Percentiles rank a stretch among this genome's conserved stretches.
phyloP scores from a whole-genome alignment of 2,329 filamentous ascomycete genomes.

The Talaromyces sp. region DNA sequence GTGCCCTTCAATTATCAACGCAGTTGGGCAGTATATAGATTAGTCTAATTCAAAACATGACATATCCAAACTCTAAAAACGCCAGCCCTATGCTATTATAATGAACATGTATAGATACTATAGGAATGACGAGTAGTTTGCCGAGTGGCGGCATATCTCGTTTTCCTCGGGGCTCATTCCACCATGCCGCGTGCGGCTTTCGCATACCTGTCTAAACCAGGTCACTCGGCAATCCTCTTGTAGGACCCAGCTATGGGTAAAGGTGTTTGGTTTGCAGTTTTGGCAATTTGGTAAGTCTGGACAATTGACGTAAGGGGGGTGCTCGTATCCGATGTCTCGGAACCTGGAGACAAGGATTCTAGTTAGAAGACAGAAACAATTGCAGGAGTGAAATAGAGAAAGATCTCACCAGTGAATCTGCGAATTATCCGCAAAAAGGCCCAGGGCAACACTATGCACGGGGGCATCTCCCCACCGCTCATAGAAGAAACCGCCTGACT shows the following conservation, averaged over 20 bases:
- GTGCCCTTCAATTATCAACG: not conserved
- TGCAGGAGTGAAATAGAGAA: not conserved
- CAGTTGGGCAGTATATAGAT: not conserved
- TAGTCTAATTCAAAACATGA: not conserved
- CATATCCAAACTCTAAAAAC: not conserved
- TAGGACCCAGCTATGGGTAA: slow-evolving; percentile 73
- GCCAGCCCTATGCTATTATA: not conserved
- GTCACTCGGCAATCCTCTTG: slow-evolving; percentile 93
- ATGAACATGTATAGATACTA: not conserved
- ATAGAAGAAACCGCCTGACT: slow-evolving; percentile 95
- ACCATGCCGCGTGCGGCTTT: not conserved
- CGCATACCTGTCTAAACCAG: slow-evolving; percentile 83
- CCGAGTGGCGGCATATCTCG: slow-evolving; percentile 5
- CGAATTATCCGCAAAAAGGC: slow-evolving; percentile 81
- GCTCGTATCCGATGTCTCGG: slow-evolving; percentile 97
- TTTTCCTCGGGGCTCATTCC: slow-evolving; percentile 5
- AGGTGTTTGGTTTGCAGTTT: slow-evolving; percentile 76
- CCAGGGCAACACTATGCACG: slow-evolving; percentile 89
- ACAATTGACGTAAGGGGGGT: slow-evolving; percentile 98
- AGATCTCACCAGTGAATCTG: slow-evolving; percentile 83
- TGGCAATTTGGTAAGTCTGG: slow-evolving; percentile 92
- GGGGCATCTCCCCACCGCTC: slow-evolving; percentile 98
- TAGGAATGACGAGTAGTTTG: not conserved
- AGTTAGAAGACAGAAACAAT: not conserved
- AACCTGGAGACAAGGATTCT: slow-evolving; percentile 58